Conservation (phyloP, 208 protist species). For the Wallacemonas sp. region DNA sequence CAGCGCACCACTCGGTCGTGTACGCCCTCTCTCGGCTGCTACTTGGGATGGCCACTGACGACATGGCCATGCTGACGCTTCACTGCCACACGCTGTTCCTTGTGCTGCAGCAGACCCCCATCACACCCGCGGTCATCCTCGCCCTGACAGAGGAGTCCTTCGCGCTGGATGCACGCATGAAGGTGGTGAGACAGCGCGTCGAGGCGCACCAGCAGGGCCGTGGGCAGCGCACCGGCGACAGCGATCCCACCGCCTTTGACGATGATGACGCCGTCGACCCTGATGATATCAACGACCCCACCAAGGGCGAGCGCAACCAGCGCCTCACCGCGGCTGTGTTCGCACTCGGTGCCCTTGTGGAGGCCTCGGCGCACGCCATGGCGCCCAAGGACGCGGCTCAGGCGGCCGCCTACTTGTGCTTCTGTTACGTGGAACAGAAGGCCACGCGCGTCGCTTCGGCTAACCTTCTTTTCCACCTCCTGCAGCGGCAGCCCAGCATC, state of each 20-base stretch:
- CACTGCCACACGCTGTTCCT: conserved; percentile 75
- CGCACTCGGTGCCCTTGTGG: conserved; percentile 50
- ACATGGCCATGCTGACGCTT: conserved; percentile 74
- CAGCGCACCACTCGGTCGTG: conserved; percentile 74
- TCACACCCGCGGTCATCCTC: conserved; percentile 58
- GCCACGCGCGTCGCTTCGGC: conserved; percentile 71
- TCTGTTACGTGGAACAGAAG: conserved; percentile 86
- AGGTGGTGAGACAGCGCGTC: conserved; percentile 55
- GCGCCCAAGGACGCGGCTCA: conserved; percentile 36
- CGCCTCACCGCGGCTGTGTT: conserved; percentile 76
- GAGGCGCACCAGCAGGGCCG: conserved; percentile 16
- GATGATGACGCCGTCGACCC: conserved; percentile 67
- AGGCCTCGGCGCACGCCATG: conserved; percentile 32
- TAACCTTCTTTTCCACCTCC: conserved; percentile 61
- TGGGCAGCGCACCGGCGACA: not conserved
- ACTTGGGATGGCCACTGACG: conserved; percentile 84
- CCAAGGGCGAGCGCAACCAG: conserved; percentile 87
- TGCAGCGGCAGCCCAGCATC: conserved; percentile 23
- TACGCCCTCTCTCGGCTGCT: conserved; percentile 80
- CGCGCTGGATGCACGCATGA: conserved; percentile 58
- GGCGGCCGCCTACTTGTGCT: conserved; percentile 57
- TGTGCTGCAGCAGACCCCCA: conserved; percentile 47
- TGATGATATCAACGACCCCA: conserved; percentile 86
- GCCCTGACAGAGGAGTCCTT: conserved; percentile 78
- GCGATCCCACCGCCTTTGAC: conserved; percentile 28